Percentiles rank a stretch among this genome's conserved stretches.
Conservation (phyloP, 331 rosid genomes). For the Cydonia oblonga region DNA sequence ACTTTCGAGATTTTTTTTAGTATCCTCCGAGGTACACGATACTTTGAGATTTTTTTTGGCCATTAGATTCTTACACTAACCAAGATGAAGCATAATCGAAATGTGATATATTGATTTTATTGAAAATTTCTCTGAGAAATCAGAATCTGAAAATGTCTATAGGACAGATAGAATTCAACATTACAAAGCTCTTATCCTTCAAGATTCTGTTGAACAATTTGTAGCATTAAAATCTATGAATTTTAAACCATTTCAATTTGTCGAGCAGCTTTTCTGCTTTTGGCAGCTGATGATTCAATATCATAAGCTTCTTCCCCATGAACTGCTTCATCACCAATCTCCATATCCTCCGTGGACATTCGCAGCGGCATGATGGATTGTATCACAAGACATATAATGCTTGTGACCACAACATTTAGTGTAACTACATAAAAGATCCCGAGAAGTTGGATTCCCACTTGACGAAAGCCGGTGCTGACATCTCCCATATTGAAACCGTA, state of each 20-base stretch:
- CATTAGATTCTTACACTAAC: no score
- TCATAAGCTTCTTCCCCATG: constrained; percentile 29
- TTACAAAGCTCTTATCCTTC: background rate
- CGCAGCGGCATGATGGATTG: constrained; percentile 12
- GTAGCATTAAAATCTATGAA: background rate
- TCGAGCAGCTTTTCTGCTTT: background rate
- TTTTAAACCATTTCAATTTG: constrained; percentile 19
- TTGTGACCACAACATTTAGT: constrained; percentile 13
- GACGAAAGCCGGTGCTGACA: background rate
- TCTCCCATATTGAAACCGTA: constrained; percentile 10
- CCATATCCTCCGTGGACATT: constrained; percentile 24
- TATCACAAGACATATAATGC: constrained; percentile 8
- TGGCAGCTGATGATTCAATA: background rate
- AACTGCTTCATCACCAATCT: constrained; percentile 27
- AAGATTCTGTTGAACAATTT: background rate
- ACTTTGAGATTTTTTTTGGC: background rate
- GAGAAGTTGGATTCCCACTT: constrained; percentile 11
- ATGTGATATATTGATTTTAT: background rate
- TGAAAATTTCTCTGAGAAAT: background rate
- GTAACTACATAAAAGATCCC: constrained; percentile 5
- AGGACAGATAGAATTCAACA: background rate
- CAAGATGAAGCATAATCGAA: no score
- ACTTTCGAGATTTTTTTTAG: no score
- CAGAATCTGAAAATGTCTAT: background rate
- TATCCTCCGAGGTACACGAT: background rate